Base-by-base conservation (phyloP, 2,329 filamentous ascomycete genomes). In the Coccinonectria pachysandricola region DNA sequence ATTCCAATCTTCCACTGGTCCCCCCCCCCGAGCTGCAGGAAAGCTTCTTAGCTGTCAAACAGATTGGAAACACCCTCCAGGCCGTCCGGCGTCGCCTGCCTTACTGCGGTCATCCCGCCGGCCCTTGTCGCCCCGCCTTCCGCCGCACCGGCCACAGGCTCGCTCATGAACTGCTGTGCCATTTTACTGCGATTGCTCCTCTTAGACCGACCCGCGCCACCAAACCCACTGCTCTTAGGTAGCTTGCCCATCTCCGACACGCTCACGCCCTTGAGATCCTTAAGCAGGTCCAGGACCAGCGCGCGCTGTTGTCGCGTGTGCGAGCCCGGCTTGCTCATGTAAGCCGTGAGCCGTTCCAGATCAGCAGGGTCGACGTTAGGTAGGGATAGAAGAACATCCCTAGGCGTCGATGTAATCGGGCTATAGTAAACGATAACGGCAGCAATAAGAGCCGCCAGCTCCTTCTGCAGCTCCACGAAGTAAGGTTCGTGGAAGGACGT, bases 401-500 rank as follows among this genome's bases (percentile, higher is more conserved):
- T 67, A 0, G 87, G 84, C 1, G 81, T 91, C 6, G 64, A 48
- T 6, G 79, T 87, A 16, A 71, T 55, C 0, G 71, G 62, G 8
- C 74, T 72, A 50, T 94, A 94, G 35, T 81, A 71, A 7, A 79
- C 69, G 43, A 94, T 66, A 35, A 96, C 91, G 4, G 78, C 72
- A 0, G 87, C 87, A 35, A 98, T 94, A 19, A 96, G 65, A 12
- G 77, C 72, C 1, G 86, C 88, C 12, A 98, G 68, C 26, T 98
- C 87, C 50, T 87, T 88, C 47, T 98, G 91, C 36, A 92, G 73
- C 42, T 98, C 91, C 17, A 95, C 87, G 54, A 96, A 98, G 54
- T 96, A 95, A 0, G 85, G 79, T 41, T 98, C 91, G 56, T 96
- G 83, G 26, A 98, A 74, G 2, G 83, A 92, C 2, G 79, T 83